Evolutionary conservation across 495 filamentous ascomycete genomes (phyloP), one percentile per base, ranked within the genome.

Genomic region (Aspergillus panamensis): DNA sequence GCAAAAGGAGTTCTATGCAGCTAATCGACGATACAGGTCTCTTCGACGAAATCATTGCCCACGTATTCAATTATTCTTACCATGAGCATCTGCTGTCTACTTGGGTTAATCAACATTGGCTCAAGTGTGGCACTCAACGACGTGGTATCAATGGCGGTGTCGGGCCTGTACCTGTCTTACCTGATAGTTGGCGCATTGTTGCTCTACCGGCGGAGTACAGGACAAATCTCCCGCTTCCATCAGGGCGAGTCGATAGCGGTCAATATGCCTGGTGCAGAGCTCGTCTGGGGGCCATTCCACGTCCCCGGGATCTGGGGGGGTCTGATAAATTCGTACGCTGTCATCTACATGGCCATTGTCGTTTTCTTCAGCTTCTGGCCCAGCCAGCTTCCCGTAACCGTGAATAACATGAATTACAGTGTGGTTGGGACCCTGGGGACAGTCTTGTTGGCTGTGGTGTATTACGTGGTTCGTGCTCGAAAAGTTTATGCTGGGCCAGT

Each of bases 71-170:
- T 82, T n/a, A 16, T 70, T 7, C 64, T 77, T 9, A 73, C 74
- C 8, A 63, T 68, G 12, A 50, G 50, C 1, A 55, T 80, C 8
- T 58, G 66, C 31, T 69, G 55, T n/a, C 63, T 78, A 12, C 72
- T 82, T 9, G 69, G 70, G 6, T 66, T 78, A 2, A 80, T 82
- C 49, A 73, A 73, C 51, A 66, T 82, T 45, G 77, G 76, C 17
- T 80, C 78, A 0, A 40, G 70, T 0, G 70, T 77, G 9, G 79
- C 76, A 6, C 76, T 82, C 58, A 79, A 81, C 58, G 71, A 69
- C 37, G 60, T 80, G 7, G 66, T 74, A 20, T 74, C 78, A 0
- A 71, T 79, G 55, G 66, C 72, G 1, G 72, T 79, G 29, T 69
- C 72, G 21, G 69, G 68, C 7, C 68, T 80, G 10, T 77, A 77